A percentile compares a stretch with the other conserved stretches of the same genome.
phyloP scores from a whole-genome alignment of 768 basidiomycete genomes.

The Collybia nuda region DNA sequence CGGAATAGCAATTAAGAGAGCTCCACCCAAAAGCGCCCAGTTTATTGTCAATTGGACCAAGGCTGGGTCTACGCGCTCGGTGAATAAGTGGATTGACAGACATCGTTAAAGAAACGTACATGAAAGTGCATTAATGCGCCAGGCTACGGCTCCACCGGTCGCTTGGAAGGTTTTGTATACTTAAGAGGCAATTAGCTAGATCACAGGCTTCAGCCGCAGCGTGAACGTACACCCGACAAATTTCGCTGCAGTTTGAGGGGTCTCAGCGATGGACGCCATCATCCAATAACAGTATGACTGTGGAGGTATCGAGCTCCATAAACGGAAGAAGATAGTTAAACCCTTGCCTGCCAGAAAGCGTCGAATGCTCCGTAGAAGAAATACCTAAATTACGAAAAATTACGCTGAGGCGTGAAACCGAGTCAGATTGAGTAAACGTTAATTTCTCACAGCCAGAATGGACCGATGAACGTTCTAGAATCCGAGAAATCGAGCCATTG shows the following conservation, averaged over 20 bases:
- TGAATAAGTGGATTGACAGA: not conserved
- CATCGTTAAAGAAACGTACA: conserved; percentile 11
- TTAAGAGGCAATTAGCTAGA: conserved; percentile 3
- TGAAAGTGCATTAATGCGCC: conserved; percentile 27
- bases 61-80: conserved; percentile 13
- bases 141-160: conserved; percentile 26
- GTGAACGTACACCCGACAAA: conserved; percentile 23
- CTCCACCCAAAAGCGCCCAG: conserved; percentile 23
- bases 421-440: not conserved
- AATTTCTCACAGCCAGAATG: conserved; percentile 25
- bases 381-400: conserved; percentile 12
- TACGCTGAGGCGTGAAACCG: not conserved
- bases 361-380: conserved; percentile 29
- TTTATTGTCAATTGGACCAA: conserved; percentile 24
- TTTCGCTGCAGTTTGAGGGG: conserved; percentile 24
- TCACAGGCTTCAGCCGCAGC: not conserved
- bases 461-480: conserved; percentile 19
- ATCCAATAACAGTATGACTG: conserved; percentile 29
- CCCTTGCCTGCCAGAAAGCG: conserved; percentile 26
- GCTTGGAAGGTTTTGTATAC: conserved; percentile 30
- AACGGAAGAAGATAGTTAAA: not conserved
- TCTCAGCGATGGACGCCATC: conserved; percentile 25
- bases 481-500: conserved; percentile 26
- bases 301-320: not conserved
- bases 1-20: conserved; percentile 22